Percentiles rank a stretch among this genome's conserved stretches.
Conservation (phyloP, 805 yeast genomes). For the Lipomyces chichibuensis region DNA sequence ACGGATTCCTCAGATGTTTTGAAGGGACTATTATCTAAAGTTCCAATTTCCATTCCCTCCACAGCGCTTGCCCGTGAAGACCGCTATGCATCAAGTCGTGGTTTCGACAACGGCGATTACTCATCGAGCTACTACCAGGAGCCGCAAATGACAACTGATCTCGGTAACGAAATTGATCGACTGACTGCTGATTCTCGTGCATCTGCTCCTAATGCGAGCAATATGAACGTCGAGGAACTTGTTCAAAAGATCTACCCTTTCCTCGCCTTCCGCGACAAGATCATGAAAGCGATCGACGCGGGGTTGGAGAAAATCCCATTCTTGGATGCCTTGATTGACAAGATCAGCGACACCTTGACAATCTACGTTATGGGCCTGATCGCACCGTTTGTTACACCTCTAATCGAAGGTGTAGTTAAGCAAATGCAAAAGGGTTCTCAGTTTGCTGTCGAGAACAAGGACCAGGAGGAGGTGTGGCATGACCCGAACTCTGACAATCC, state of each 20-base stretch:
- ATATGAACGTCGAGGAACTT: constrained; percentile 21
- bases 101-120: background rate
- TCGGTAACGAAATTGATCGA: constrained; percentile 20
- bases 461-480: constrained; percentile 38
- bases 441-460: constrained; percentile 33
- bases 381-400: constrained; percentile 36
- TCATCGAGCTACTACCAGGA: background rate
- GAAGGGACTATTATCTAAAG: constrained; percentile 29
- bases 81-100: constrained; percentile 4
- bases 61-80: background rate
- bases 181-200: constrained; percentile 19
- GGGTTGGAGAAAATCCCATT: constrained; percentile 35
- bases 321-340: constrained; percentile 30
- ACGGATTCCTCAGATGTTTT: constrained; percentile 18
- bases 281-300: constrained; percentile 24
- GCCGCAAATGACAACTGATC: constrained; percentile 1
- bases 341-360: constrained; percentile 36
- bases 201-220: constrained; percentile 13
- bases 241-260: constrained; percentile 29
- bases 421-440: constrained; percentile 32
- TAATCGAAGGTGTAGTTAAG: constrained; percentile 30
- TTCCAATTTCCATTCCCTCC: constrained; percentile 28
- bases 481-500: constrained; percentile 34
- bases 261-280: constrained; percentile 30
- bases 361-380: constrained; percentile 37